Percentiles rank a stretch among this genome's conserved stretches.
phyloP scores from a whole-genome alignment of 2,329 filamentous ascomycete genomes.

The Harringtonia aguacate region DNA sequence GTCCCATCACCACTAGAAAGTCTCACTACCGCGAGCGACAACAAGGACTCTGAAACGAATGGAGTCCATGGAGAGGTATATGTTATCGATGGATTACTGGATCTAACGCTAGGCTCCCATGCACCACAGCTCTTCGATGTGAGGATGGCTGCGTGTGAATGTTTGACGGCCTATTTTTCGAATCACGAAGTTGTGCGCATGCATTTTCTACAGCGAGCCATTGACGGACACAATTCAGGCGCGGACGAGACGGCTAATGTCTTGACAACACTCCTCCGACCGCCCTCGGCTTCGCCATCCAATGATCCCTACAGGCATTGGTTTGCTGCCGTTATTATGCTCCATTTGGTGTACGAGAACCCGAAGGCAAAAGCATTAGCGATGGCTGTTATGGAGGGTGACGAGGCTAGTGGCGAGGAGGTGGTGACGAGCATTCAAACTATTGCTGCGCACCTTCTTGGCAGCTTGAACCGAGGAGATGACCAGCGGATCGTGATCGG shows the following conservation, averaged over 20 bases:
- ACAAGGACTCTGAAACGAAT: conserved; percentile 24
- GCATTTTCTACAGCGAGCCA: conserved; percentile 80
- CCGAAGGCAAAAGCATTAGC: conserved; percentile 66
- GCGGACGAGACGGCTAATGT: conserved; percentile 81
- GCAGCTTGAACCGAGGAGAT: conserved; percentile 62
- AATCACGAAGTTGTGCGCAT: conserved; percentile 69
- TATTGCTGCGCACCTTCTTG: conserved; percentile 75
- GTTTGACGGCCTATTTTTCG: conserved; percentile 85
- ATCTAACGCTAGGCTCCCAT: conserved; percentile 63
- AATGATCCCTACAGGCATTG: conserved; percentile 79
- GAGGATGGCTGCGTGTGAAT: conserved; percentile 76
- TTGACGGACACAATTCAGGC: conserved; percentile 71
- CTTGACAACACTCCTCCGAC: conserved; percentile 67
- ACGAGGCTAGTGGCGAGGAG: conserved; percentile 82
- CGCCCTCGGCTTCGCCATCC: conserved; percentile 47
- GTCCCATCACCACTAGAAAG: conserved; percentile 50
- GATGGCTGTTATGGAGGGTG: conserved; percentile 78
- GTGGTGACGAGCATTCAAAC: conserved; percentile 90
- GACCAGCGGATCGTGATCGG: conserved; percentile 73
- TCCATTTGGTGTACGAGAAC: conserved; percentile 78
- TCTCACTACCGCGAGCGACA: conserved; percentile 14
- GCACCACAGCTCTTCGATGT: conserved; percentile 63
- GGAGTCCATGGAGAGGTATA: conserved; percentile 54
- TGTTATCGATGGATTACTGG: conserved; percentile 86
- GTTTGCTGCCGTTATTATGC: conserved; percentile 79